Percentiles rank a stretch among this genome's conserved stretches.
phyloP scores from a whole-genome alignment of 1,284 basidiomycete species.

The Rhizoctonia solani region DNA sequence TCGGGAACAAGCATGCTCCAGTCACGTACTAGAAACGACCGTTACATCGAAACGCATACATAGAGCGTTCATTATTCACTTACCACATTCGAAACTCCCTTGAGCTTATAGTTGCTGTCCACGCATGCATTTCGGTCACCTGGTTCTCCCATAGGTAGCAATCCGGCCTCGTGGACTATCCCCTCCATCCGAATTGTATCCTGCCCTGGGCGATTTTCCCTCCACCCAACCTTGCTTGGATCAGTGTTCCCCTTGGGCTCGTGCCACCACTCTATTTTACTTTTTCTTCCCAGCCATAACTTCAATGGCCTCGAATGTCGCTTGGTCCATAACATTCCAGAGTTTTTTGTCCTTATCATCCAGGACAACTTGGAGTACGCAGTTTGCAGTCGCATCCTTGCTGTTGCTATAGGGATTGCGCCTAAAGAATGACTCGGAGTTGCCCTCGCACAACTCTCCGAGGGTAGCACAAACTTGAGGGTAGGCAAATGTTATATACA shows the following conservation, averaged over 20 bases:
- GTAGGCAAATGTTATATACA: not conserved
- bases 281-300: constrained; percentile 33
- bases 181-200: constrained; percentile 35
- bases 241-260: not conserved
- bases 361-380: constrained; percentile 35
- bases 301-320: constrained; percentile 38
- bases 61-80: not conserved
- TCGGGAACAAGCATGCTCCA: constrained; percentile 38
- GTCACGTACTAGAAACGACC: constrained; percentile 35
- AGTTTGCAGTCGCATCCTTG: constrained; percentile 37
- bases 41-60: not conserved
- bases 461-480: constrained; percentile 22
- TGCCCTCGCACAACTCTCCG: constrained; percentile 37
- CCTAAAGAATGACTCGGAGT: constrained; percentile 34
- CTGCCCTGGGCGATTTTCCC: not conserved
- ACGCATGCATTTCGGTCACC: constrained; percentile 3
- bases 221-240: not conserved
- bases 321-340: constrained; percentile 39
- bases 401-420: not conserved
- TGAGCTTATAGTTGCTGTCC: constrained; percentile 19
- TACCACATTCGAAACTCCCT: constrained; percentile 11
- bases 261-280: constrained; percentile 38
- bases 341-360: constrained; percentile 34
- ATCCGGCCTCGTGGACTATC: constrained; percentile 40
- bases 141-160: constrained; percentile 23